Percentiles rank a stretch among this genome's conserved stretches.
phyloP scores from a whole-genome alignment of 2,329 filamentous ascomycete species.

The Penicillium palitans region DNA sequence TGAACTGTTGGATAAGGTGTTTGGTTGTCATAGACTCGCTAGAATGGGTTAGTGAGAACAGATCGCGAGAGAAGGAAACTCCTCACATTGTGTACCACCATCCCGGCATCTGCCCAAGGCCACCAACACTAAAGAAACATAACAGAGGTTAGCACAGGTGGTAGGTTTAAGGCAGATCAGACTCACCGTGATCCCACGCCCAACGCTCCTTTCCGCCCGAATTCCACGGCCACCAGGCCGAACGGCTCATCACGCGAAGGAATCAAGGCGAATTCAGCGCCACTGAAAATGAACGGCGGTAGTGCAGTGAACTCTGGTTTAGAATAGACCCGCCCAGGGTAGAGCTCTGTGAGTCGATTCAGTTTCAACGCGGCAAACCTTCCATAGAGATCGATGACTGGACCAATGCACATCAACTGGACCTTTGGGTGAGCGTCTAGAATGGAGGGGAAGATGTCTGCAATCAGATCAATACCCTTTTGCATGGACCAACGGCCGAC shows the following conservation, averaged over 20 bases:
- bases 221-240: conserved; percentile 67
- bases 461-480: conserved; percentile 68
- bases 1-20: conserved; percentile 66
- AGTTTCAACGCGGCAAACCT: conserved; percentile 68
- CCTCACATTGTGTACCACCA: conserved; percentile 65
- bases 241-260: conserved; percentile 71
- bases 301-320: conserved; percentile 68
- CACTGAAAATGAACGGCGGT: conserved; percentile 66
- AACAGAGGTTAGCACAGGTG: not conserved
- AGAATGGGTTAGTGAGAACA: not conserved
- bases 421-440: conserved; percentile 61
- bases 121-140: conserved; percentile 53
- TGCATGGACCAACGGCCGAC: conserved; percentile 69
- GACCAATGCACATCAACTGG: conserved; percentile 64
- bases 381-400: conserved; percentile 67
- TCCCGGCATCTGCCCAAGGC: conserved; percentile 67
- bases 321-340: conserved; percentile 65
- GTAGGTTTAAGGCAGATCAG: not conserved
- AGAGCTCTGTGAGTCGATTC: conserved; percentile 62
- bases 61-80: not conserved
- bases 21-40: conserved; percentile 61
- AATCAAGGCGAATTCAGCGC: conserved; percentile 69
- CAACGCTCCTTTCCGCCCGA: conserved; percentile 66
- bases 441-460: conserved; percentile 66
- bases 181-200: conserved; percentile 58